Base-by-base conservation (phyloP, 345 rosid genomes). In the Camelina neglecta region DNA sequence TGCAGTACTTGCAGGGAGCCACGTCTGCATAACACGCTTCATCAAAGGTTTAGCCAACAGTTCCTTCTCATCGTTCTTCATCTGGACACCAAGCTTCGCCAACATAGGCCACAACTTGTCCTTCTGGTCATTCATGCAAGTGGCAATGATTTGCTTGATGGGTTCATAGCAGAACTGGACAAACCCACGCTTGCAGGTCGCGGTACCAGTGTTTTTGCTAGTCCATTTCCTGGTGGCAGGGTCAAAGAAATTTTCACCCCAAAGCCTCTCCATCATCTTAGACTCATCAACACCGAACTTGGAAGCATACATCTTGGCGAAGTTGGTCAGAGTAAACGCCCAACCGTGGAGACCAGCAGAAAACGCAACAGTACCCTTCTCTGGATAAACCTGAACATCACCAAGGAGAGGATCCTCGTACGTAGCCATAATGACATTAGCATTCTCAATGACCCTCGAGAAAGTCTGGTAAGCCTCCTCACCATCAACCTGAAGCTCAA, bases 21-120 rank as follows among this genome's bases (percentile, higher is more conserved):
- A 91, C 5, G 89, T 89, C 84, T 91, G 97, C 97, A 91, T 86
- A 16, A 91, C 97, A 70, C 97, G 92, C 85, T 91, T 90, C 96
- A 90, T 90, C 88, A 90, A 49, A 12, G 92, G 84, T 77, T 90
- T 90, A 9, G 81, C 96, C 84, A 87, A 80, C 68, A 90, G 67
- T 0, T 90, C 96, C 78, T 88, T 90, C 86, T 90, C 96, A 0
- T 90, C 93, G 9, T 86, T 65, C 85, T 90, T 90, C 92, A 90
- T 83, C 39, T 73, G 66, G 3, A 87, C 86, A n/a, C 83, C 85
- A 31, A 90, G 93, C 77, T 90, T 90, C 39, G 64, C 50, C 82
- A 90, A 64, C 96, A 90, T 90, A 47, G 93, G 93, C 96, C 96
- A 90, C 73, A 90, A 21, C 83, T 90, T 88, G 56, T 90, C 96